Evolutionary conservation across 495 filamentous ascomycete genomes (phyloP), one percentile per base, ranked within the genome.

Genomic region (Xylaria grammica): DNA sequence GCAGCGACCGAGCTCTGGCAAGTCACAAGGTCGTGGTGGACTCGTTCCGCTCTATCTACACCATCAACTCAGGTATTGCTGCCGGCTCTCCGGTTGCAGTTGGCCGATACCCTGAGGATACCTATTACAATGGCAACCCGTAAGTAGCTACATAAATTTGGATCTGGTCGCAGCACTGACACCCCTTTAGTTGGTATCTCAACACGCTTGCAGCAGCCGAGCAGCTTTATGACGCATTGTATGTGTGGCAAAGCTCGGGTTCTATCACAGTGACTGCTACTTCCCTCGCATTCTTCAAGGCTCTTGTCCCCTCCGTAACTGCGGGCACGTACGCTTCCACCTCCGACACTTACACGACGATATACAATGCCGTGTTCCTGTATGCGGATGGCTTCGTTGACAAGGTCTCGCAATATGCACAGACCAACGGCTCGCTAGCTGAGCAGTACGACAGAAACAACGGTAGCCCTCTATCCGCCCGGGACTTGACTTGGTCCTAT

Each of bases 401-500:
- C 38, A 72, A 89, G 59, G 83, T 84, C 32, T 73, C 76, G 42
- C 66, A 81, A 66, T 86, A 80, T 76, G 82, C 70, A 30, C 75
- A 52, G 30, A 48, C 77, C 22, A 81, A 83, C 62, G 89, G 89
- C 20, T 80, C 82, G 7, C 62, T 90, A 13, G 73, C 84, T 11
- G 89, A 91, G 72, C 88, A 91, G 67, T 90, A 79, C 65, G 77
- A 82, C 69, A 82, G 80, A 60, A 69, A 74, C 46, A 74, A 72
- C 55, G 88, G 88, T 46, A 55, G 64, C 0, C 82, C 81, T 10
- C 63, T 85, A n/a, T 86, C 85, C 0, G 89, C 88, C 9, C 62
- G 76, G 11, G 79, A 90, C 67, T 77, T 91, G 17, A 91, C 89
- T 17, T 91, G 89, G 89, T 90, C 85, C 13, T 89, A 87, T 69